These are phyloP conservation scores for Cytospora piceicola DNA, from an alignment of 2,329 filamentous ascomycete species.

Conservation along the genomic window DNA sequence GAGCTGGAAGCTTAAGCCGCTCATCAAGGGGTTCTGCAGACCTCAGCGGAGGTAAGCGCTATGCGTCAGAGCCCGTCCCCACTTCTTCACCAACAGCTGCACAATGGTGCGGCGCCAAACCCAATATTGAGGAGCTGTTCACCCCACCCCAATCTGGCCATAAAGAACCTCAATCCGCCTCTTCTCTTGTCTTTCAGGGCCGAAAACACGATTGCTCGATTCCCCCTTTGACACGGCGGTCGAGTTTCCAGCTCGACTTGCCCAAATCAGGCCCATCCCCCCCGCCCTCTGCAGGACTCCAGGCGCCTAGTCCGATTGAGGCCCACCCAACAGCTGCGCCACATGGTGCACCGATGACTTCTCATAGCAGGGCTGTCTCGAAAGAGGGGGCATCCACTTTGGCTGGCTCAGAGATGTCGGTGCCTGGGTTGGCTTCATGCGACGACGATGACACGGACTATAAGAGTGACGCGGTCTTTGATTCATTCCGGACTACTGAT, in stretches of 20 bases:
- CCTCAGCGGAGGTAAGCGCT: conserved; percentile 50
- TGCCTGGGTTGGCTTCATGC: conserved; percentile 64
- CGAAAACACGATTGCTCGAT: conserved; percentile 53
- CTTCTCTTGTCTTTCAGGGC: conserved; percentile 38
- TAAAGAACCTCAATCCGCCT: conserved; percentile 34
- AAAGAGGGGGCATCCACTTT: conserved; percentile 65
- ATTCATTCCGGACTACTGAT: conserved; percentile 73
- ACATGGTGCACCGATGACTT: conserved; percentile 40
- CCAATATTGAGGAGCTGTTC: conserved; percentile 37
- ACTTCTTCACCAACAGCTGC: conserved; percentile 36
- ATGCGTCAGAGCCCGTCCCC: conserved; percentile 58
- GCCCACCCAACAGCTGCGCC: conserved; percentile 46
- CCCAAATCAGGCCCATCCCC: conserved; percentile 51
- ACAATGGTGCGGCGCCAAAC: conserved; percentile 33
- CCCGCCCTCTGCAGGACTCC: conserved; percentile 43
- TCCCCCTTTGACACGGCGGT: conserved; percentile 57
- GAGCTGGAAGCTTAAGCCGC: conserved; percentile 59
- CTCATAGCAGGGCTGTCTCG: conserved; percentile 44
- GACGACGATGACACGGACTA: conserved; percentile 81
- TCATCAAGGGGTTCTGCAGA: conserved; percentile 54
- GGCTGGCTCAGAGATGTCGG: conserved; percentile 71
- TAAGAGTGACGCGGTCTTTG: conserved; percentile 76
- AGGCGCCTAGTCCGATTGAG: conserved; percentile 46
- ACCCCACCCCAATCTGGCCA: conserved; percentile 36
- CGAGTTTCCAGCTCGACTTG: conserved; percentile 59